These are phyloP conservation scores for Onygenales sp. DNA, from an alignment of 2,329 filamentous ascomycete genomes.

Conservation along the genomic window DNA sequence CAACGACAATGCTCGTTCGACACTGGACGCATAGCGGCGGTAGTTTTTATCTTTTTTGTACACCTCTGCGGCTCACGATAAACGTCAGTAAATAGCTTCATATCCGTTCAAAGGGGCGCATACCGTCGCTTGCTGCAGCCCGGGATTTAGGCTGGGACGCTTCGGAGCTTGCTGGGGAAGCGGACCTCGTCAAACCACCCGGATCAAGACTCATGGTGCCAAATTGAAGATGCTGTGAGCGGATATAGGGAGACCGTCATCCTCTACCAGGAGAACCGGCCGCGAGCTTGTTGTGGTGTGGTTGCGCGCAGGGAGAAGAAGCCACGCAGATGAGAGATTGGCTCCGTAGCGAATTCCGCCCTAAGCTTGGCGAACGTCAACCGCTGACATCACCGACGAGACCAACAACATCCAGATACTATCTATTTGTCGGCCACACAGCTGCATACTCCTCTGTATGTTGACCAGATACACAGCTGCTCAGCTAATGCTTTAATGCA, in stretches of 20 bases:
- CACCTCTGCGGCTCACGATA: slow-evolving; percentile 17
- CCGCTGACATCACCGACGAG: background rate
- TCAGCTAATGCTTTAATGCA: too few relatives aligned
- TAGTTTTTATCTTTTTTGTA: slow-evolving; percentile 56
- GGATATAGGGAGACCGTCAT: slow-evolving; percentile 19
- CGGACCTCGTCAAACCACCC: slow-evolving; percentile 31
- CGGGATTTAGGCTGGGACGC: slow-evolving; percentile 72
- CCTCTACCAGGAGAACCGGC: slow-evolving; percentile 17
- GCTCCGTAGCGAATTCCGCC: background rate
- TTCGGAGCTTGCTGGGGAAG: slow-evolving; percentile 75
- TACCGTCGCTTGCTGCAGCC: slow-evolving; percentile 69
- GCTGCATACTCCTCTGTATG: too few relatives aligned
- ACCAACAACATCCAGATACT: too few relatives aligned
- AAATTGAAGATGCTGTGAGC: slow-evolving; percentile 17
- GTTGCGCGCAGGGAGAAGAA: slow-evolving; percentile 11
- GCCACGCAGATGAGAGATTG: background rate
- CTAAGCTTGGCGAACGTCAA: background rate
- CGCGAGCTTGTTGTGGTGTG: slow-evolving; percentile 4
- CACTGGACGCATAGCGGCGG: slow-evolving; percentile 78
- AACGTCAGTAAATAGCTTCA: slow-evolving; percentile 1
- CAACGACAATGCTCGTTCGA: slow-evolving; percentile 77
- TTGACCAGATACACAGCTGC: too few relatives aligned
- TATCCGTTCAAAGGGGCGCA: slow-evolving; percentile 6
- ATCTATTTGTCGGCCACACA: too few relatives aligned
- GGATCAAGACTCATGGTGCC: slow-evolving; percentile 36